Conservation (phyloP, 306 rosid genomes). For the Fagus crenata region DNA sequence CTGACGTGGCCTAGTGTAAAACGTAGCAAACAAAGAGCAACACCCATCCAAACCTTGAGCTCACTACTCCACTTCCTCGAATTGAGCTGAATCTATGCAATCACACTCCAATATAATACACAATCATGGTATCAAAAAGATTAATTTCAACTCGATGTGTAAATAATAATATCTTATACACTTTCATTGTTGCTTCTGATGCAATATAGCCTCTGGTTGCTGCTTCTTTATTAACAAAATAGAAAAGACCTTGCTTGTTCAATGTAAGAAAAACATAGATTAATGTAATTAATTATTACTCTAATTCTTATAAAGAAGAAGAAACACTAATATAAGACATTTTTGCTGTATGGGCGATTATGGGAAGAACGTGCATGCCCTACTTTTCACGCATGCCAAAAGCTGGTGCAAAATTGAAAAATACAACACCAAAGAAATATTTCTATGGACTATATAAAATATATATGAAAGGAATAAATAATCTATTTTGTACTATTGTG, state of each 20-base stretch:
- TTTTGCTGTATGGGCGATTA: slow-evolving; percentile 3
- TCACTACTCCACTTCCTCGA: background rate
- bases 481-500: background rate
- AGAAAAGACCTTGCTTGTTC: background rate
- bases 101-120: slow-evolving; percentile 7
- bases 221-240: no score
- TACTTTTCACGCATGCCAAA: slow-evolving; percentile 89
- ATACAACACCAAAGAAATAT: slow-evolving; percentile 25
- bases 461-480: background rate
- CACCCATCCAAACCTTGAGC: no score
- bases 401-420: slow-evolving; percentile 41
- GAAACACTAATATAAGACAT: slow-evolving; percentile 7
- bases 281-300: background rate
- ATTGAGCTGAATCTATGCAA: slow-evolving; percentile 10
- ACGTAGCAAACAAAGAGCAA: no score
- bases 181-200: slow-evolving; percentile 43
- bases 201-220: slow-evolving; percentile 29
- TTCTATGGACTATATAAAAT: background rate
- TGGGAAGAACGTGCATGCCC: slow-evolving; percentile 86
- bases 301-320: background rate
- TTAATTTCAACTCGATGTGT: slow-evolving; percentile 46
- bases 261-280: background rate
- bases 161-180: slow-evolving; percentile 21
- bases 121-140: slow-evolving; percentile 57
- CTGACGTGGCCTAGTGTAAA: background rate